Conservation (phyloP, 2,329 filamentous ascomycete genomes). For the Neurospora sp. region DNA sequence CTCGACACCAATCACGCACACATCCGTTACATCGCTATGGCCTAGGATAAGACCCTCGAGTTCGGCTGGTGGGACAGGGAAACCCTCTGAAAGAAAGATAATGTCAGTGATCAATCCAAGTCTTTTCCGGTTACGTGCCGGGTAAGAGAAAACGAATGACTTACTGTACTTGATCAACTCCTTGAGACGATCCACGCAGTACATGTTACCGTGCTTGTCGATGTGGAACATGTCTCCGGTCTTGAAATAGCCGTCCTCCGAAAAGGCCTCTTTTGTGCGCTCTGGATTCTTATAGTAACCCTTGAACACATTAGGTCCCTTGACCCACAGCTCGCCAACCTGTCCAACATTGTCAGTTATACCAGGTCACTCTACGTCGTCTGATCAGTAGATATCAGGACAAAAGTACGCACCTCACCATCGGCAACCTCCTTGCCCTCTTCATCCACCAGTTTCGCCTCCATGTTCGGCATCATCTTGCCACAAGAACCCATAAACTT, state of each 20-base stretch:
- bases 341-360: constrained; percentile 16
- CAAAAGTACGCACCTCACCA: constrained; percentile 28
- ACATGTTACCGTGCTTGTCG: constrained; percentile 71
- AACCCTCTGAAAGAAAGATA: constrained; percentile 42
- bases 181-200: constrained; percentile 80
- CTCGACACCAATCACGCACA: constrained; percentile 53
- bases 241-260: constrained; percentile 74
- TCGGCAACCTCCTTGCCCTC: constrained; percentile 45
- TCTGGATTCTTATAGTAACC: constrained; percentile 70
- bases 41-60: constrained; percentile 40
- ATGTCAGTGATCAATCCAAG: neutral
- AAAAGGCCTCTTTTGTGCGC: constrained; percentile 61
- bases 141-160: constrained; percentile 13
- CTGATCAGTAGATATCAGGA: neutral
- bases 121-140: no score
- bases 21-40: constrained; percentile 40
- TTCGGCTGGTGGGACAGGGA: constrained; percentile 61
- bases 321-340: constrained; percentile 68
- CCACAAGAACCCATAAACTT: constrained; percentile 71
- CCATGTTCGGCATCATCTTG: constrained; percentile 66
- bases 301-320: constrained; percentile 70
- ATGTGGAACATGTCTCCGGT: constrained; percentile 81
- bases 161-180: constrained; percentile 52
- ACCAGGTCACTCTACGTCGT: neutral
- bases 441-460: constrained; percentile 68